Percentiles rank a stretch among this genome's conserved stretches.
These are phyloP conservation scores for Diaporthe australafricana DNA, from an alignment of 2,329 filamentous ascomycete species.

Conservation along the genomic window DNA sequence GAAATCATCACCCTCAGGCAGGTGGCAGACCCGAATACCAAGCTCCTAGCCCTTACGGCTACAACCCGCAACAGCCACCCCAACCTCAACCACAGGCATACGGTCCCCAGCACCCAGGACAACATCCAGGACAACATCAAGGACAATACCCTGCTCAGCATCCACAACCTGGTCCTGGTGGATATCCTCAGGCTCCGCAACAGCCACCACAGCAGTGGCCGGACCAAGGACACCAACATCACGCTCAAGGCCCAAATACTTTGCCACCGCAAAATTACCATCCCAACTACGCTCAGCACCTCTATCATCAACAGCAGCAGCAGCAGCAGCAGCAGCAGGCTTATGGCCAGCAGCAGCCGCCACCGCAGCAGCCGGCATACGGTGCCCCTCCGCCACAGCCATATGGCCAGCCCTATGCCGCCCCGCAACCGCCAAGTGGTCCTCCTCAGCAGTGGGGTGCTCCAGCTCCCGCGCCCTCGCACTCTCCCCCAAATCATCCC, in stretches of 20 bases:
- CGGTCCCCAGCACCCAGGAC: slow-evolving; percentile 45
- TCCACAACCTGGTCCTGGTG: slow-evolving; percentile 47
- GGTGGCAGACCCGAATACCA: slow-evolving; percentile 56
- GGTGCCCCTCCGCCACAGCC: slow-evolving; percentile 43
- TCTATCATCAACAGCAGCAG: slow-evolving; percentile 57
- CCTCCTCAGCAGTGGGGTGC: slow-evolving; percentile 57
- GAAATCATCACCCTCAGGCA: slow-evolving; percentile 52
- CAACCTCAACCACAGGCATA: slow-evolving; percentile 47
- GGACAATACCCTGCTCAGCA: slow-evolving; percentile 49
- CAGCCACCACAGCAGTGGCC: slow-evolving; percentile 56
- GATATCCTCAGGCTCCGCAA: slow-evolving; percentile 52
- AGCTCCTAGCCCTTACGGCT: slow-evolving; percentile 55
- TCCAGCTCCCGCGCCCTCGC: slow-evolving; percentile 44
- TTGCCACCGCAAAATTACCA: slow-evolving; percentile 67
- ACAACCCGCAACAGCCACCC: slow-evolving; percentile 51
- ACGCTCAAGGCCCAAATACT: slow-evolving; percentile 58
- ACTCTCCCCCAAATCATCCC: slow-evolving; percentile 45
- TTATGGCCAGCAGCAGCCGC: slow-evolving; percentile 52
- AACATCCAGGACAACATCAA: slow-evolving; percentile 51
- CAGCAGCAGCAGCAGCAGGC: slow-evolving; percentile 46
- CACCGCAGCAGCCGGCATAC: slow-evolving; percentile 47
- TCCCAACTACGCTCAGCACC: slow-evolving; percentile 68
- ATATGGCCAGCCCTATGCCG: slow-evolving; percentile 49
- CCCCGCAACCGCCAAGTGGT: slow-evolving; percentile 47
- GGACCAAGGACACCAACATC: slow-evolving; percentile 48